Percentiles rank a stretch among this genome's conserved stretches.
These are phyloP conservation scores for Eucalyptus curtisii DNA, from an alignment of 345 rosid genomes.

Conservation along the genomic window DNA sequence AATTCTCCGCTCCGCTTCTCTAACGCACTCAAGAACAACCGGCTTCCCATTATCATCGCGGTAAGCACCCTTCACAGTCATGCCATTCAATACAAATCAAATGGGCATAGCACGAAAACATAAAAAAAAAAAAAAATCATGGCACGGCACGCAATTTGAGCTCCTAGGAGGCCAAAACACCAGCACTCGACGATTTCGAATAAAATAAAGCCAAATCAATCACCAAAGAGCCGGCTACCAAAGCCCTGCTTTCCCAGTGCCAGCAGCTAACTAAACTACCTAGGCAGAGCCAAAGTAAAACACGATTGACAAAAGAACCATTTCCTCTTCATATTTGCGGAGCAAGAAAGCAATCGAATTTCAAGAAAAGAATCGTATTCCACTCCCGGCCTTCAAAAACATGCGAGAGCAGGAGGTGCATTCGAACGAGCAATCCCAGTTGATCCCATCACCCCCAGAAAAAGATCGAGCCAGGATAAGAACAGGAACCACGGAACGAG, in stretches of 20 bases:
- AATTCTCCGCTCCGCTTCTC: constrained; percentile 85
- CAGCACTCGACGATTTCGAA: not conserved
- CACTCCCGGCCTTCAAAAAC: not conserved
- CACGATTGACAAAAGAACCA: not conserved
- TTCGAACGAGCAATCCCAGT: not conserved
- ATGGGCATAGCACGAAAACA: not conserved
- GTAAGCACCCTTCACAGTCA: constrained; percentile 63
- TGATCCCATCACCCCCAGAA: not conserved
- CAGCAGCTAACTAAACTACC: not conserved
- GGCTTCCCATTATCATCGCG: constrained; percentile 95
- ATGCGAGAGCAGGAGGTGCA: not conserved
- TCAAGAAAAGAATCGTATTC: not conserved
- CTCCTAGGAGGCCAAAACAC: not conserved
- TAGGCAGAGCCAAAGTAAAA: not conserved
- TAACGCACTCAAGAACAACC: constrained; percentile 75
- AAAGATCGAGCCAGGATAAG: not conserved
- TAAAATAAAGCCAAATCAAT: not conserved
- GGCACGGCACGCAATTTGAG: not conserved
- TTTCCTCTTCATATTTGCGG: not conserved
- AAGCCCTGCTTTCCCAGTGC: not conserved
- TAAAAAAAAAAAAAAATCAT: not conserved
- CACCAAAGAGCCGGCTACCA: not conserved
- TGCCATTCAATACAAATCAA: not conserved
- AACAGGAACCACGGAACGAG: not conserved
- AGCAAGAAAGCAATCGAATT: not conserved